Conservation (phyloP, 371 early-diverging fungal species). For the Mucor sp. region DNA sequence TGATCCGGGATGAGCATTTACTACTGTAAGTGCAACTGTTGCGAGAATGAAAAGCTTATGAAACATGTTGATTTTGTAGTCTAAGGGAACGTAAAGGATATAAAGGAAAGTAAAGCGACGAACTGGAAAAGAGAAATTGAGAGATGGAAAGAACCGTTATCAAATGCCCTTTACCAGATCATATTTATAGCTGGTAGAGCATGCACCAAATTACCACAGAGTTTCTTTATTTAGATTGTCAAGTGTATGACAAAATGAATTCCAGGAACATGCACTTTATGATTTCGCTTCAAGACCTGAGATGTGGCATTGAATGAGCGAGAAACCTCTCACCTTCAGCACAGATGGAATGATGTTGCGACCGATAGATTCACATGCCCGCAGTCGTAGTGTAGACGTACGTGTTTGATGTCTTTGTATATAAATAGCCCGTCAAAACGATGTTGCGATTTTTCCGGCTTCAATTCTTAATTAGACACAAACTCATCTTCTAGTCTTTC, state of each 20-base stretch:
- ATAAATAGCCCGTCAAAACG: neutral
- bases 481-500: slow-evolving; percentile 10
- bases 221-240: neutral
- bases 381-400: neutral
- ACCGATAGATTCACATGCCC: neutral
- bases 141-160: neutral
- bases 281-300: neutral
- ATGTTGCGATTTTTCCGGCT: slow-evolving; percentile 1
- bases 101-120: neutral
- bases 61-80: slow-evolving; percentile 6
- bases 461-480: neutral
- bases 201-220: neutral
- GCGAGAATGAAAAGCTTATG: slow-evolving; percentile 28
- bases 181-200: neutral
- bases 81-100: slow-evolving; percentile 4
- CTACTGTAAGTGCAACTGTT: slow-evolving; percentile 23
- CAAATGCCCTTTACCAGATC: neutral
- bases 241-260: slow-evolving; percentile 26
- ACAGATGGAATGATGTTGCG: neutral
- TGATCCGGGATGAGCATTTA: slow-evolving; percentile 24
- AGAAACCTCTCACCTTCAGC: neutral
- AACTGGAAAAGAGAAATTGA: neutral
- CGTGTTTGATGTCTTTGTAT: neutral
- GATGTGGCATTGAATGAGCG: neutral
- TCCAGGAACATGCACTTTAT: slow-evolving; percentile 17